These are phyloP conservation scores for Pleurozium schreberi DNA, from an alignment of 225 moss, liverwort and hornwort genomes.

Conservation along the genomic window DNA sequence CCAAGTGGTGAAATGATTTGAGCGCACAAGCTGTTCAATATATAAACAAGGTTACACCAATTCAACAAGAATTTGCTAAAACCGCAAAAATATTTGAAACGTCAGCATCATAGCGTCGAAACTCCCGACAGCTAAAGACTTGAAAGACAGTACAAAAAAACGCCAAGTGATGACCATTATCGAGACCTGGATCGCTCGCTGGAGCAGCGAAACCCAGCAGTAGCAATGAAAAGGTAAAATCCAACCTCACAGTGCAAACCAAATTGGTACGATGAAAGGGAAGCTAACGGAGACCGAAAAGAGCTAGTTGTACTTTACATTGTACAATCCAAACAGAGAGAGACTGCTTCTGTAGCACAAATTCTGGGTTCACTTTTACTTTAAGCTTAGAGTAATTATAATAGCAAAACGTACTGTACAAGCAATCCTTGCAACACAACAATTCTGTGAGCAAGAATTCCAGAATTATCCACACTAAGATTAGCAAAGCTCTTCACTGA, in stretches of 20 bases:
- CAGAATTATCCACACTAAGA: neutral
- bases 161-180: neutral
- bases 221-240: neutral
- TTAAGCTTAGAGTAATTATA: neutral
- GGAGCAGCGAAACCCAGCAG: neutral
- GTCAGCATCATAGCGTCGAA: neutral
- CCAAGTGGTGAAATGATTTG: neutral
- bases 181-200: neutral
- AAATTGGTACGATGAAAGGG: neutral
- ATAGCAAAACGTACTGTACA: neutral
- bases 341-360: neutral
- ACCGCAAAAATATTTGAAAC: neutral
- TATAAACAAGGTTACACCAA: neutral
- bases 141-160: neutral
- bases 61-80: neutral
- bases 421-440: neutral
- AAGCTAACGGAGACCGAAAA: neutral
- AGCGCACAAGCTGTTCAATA: neutral
- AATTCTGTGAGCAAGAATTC: neutral
- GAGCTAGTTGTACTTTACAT: neutral
- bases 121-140: neutral
- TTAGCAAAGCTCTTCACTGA: neutral
- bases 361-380: neutral
- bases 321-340: neutral
- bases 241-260: neutral